Conservation (phyloP, 202 grass and related monocot species). For the Carex sylvatica region DNA sequence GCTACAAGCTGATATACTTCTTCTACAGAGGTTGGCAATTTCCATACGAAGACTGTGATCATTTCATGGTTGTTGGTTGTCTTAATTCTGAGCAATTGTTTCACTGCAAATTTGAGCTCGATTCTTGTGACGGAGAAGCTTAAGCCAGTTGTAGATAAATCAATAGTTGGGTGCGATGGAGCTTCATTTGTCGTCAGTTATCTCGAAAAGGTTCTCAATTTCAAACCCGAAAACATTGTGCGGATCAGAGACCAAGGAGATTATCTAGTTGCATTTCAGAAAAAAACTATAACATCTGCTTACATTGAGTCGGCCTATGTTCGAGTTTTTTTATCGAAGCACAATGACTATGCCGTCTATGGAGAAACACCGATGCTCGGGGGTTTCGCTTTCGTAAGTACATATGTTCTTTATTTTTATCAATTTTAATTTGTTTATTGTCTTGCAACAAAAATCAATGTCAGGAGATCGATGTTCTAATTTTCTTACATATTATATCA, state of each 20-base stretch:
- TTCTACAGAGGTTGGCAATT: constrained; percentile 8
- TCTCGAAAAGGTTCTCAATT: constrained; percentile 14
- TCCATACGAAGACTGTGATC: constrained; percentile 25
- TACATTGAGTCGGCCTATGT: constrained; percentile 22
- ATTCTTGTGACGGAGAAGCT: constrained; percentile 28
- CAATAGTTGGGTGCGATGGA: constrained; percentile 21
- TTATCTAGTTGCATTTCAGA: constrained; percentile 17
- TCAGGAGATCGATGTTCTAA: too few relatives aligned
- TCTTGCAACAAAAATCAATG: neutral
- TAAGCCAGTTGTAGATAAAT: constrained; percentile 7
- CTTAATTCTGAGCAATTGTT: constrained; percentile 21
- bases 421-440: neutral
- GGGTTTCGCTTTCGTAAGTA: constrained; percentile 30
- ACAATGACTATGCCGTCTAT: constrained; percentile 20
- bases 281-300: constrained; percentile 20
- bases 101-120: constrained; percentile 27
- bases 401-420: neutral
- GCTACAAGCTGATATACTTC: neutral
- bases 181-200: constrained; percentile 20
- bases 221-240: constrained; percentile 10
- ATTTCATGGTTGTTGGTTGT: constrained; percentile 29
- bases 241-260: neutral
- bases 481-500: too few relatives aligned
- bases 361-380: constrained; percentile 23
- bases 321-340: constrained; percentile 17